Evolutionary conservation across 2,329 filamentous ascomycete species (phyloP).

Genomic region (Leptographium radiaticola): DNA sequence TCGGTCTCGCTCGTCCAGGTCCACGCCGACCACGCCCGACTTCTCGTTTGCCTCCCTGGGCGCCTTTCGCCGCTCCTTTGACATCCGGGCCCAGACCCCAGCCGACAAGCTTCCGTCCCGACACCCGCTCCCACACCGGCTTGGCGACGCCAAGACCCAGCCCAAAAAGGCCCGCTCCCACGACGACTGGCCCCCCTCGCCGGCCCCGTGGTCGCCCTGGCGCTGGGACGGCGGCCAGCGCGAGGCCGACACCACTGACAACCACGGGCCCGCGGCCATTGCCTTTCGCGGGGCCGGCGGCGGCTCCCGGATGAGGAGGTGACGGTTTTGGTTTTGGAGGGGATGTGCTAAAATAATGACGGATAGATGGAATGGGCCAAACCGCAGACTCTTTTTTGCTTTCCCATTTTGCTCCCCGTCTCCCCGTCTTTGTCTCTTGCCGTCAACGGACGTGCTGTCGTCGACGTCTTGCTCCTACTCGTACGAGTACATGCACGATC

Average conservation of each 20-base stretch:
- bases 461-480: no score
- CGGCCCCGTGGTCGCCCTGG: neutral
- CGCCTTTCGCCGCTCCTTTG: constrained; percentile 90
- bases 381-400: no score
- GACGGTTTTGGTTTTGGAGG: neutral
- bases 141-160: neutral
- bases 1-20: constrained; percentile 40
- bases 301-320: neutral
- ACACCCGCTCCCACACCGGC: no score
- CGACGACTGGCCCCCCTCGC: neutral
- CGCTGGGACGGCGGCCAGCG: neutral
- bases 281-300: neutral
- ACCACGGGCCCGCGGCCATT: neutral
- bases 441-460: no score
- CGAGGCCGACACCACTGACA: neutral
- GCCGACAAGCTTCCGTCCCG: no score
- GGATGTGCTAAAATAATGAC: neutral
- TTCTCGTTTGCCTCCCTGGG: no score
- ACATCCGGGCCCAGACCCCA: constrained; percentile 80
- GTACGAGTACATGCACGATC: no score
- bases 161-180: neutral
- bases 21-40: no score
- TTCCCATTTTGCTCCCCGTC: neutral
- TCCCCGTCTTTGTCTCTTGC: neutral
- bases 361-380: no score